These are phyloP conservation scores for Gossypium gossypioides DNA, from an alignment of 441 rosid genomes.

Conservation along the genomic window DNA sequence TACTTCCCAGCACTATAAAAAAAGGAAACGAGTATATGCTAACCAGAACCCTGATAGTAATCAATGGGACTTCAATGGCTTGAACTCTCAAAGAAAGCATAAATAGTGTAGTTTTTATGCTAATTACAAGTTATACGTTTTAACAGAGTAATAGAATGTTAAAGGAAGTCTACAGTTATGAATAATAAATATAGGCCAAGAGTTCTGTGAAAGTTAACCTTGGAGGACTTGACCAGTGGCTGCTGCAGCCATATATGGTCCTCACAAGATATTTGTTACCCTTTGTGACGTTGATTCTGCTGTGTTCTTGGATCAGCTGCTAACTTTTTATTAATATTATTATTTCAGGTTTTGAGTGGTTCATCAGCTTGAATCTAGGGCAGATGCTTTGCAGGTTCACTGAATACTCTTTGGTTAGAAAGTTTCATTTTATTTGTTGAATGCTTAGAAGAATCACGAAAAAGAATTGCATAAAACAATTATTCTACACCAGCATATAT, in stretches of 20 bases:
- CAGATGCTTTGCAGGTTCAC: not conserved
- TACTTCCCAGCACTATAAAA: not conserved
- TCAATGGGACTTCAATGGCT: not conserved
- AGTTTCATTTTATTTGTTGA: not conserved
- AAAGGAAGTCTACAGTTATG: not conserved
- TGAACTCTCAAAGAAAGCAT: not conserved
- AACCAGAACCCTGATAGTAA: not conserved
- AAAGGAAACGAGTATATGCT: not conserved
- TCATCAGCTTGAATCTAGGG: not conserved
- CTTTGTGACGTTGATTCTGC: not conserved
- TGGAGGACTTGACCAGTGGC: not conserved
- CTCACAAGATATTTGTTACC: not conserved
- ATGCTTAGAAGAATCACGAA: not conserved
- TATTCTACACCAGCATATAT: no score
- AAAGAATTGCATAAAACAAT: no score
- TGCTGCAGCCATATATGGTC: slow-evolving; percentile 10
- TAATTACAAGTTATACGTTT: not conserved
- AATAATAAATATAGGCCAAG: not conserved
- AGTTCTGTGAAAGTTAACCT: not conserved
- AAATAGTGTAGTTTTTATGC: not conserved
- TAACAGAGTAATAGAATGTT: not conserved
- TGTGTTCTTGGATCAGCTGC: not conserved
- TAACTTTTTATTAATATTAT: no score
- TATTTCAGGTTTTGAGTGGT: not conserved
- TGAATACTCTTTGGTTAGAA: not conserved